A percentile compares a stretch with the other conserved stretches of the same genome.
Conservation (phyloP, 768 basidiomycete species). For the Polyporus arcularius region DNA sequence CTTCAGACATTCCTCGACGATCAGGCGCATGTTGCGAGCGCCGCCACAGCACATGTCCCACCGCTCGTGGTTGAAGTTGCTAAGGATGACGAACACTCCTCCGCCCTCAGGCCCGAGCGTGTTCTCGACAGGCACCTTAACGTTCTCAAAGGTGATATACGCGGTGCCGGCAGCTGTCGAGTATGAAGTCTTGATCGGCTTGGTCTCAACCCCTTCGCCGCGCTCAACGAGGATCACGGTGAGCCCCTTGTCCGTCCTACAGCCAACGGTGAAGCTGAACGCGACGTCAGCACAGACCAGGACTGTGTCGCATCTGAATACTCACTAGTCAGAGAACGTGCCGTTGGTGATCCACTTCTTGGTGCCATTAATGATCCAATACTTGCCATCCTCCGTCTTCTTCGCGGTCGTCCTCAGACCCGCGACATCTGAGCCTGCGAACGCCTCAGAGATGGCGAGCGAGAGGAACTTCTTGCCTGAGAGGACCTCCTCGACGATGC, state of each 20-base stretch:
- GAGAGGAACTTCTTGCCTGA: constrained; percentile 82
- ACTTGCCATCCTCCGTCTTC: constrained; percentile 79
- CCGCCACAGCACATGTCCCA: constrained; percentile 88
- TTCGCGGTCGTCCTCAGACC: constrained; percentile 77
- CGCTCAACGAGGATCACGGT: constrained; percentile 88
- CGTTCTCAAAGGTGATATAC: constrained; percentile 81
- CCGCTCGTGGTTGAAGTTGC: constrained; percentile 95
- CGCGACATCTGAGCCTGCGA: constrained; percentile 83
- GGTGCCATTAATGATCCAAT: constrained; percentile 83
- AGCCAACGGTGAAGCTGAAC: constrained; percentile 28
- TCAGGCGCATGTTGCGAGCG: constrained; percentile 60
- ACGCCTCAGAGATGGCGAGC: constrained; percentile 87
- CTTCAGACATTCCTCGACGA: constrained; percentile 86
- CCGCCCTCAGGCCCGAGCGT: constrained; percentile 80
- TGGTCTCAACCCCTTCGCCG: constrained; percentile 80
- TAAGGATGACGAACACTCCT: constrained; percentile 66
- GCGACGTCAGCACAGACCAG: neutral
- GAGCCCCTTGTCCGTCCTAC: constrained; percentile 54
- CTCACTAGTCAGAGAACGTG: constrained; percentile 46
- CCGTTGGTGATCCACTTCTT: constrained; percentile 91
- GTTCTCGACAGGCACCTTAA: constrained; percentile 84
- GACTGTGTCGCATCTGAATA: neutral
- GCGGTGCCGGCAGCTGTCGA: constrained; percentile 86
- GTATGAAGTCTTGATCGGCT: constrained; percentile 88
- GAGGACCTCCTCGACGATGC: constrained; percentile 64